Conservation (phyloP, 805 yeast species). For the Starmerella cellae region DNA sequence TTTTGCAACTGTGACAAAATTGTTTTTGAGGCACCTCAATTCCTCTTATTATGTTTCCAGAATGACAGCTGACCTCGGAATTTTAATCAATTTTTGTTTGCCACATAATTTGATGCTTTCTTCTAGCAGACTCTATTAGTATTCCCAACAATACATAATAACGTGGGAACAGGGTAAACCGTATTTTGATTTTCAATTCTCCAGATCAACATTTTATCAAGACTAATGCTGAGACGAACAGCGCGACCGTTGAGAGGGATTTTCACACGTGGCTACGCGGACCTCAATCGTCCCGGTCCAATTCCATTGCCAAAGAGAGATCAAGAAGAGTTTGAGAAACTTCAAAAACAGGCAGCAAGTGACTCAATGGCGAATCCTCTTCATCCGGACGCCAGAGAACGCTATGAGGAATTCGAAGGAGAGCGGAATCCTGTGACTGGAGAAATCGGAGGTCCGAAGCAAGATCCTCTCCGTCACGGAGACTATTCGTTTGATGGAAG, state of each 20-base stretch:
- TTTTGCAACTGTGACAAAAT: too few species aligned
- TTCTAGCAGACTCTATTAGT: too few species aligned
- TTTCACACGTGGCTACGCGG: slow-evolving; percentile 6
- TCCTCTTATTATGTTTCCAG: too few species aligned
- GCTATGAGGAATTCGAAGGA: slow-evolving; percentile 92
- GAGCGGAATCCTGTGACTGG: slow-evolving; percentile 87
- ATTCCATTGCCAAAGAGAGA: slow-evolving; percentile 66
- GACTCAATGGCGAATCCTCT: slow-evolving; percentile 38
- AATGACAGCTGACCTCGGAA: too few species aligned
- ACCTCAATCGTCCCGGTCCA: slow-evolving; percentile 37
- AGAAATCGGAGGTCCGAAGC: slow-evolving; percentile 94
- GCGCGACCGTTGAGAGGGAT: neutral
- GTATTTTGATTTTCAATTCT: too few species aligned
- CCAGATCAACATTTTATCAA: too few species aligned
- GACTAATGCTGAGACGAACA: too few species aligned
- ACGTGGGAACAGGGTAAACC: too few species aligned
- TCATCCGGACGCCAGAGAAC: slow-evolving; percentile 50
- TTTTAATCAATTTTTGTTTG: too few species aligned
- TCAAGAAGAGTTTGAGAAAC: slow-evolving; percentile 81
- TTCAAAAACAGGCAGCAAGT: slow-evolving; percentile 59
- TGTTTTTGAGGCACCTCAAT: too few species aligned
- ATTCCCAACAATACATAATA: too few species aligned
- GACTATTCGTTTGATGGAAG: slow-evolving; percentile 95
- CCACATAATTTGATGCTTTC: too few species aligned
- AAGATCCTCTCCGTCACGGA: slow-evolving; percentile 81